phyloP scores from a whole-genome alignment of 805 yeast species.

The Barnettozyma sucrosica region DNA sequence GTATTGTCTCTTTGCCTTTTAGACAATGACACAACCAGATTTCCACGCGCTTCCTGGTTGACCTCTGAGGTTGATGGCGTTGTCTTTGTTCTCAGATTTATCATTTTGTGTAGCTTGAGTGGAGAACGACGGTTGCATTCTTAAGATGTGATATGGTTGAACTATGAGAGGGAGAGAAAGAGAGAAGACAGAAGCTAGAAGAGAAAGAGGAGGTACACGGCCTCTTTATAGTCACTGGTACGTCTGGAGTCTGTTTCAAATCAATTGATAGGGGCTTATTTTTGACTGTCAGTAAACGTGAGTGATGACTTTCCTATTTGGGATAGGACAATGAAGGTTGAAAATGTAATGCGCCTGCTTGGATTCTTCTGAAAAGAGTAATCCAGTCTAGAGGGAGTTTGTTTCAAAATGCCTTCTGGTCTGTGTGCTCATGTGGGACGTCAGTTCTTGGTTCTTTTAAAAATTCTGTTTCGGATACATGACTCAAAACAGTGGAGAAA shows the following conservation, averaged over 20 bases:
- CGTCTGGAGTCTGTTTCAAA: neutral
- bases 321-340: neutral
- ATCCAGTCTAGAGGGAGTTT: too few species aligned
- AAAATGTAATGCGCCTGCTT: neutral
- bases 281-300: neutral
- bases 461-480: too few species aligned
- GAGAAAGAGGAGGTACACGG: too few species aligned
- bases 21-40: neutral
- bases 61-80: neutral
- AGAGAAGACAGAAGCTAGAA: too few species aligned
- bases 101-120: neutral
- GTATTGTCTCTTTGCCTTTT: neutral
- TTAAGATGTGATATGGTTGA: neutral
- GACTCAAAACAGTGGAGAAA: too few species aligned
- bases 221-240: constrained; percentile 8
- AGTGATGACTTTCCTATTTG: neutral
- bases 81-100: neutral
- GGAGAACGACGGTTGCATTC: neutral
- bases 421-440: too few species aligned
- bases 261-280: neutral
- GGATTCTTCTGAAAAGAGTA: neutral
- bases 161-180: too few species aligned
- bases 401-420: too few species aligned
- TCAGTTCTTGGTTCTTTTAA: too few species aligned
- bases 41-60: constrained; percentile 2